A percentile compares a stretch with the other conserved stretches of the same genome.
phyloP scores from a whole-genome alignment of 108 stramenopile species.

The Fistulifera solaris region DNA sequence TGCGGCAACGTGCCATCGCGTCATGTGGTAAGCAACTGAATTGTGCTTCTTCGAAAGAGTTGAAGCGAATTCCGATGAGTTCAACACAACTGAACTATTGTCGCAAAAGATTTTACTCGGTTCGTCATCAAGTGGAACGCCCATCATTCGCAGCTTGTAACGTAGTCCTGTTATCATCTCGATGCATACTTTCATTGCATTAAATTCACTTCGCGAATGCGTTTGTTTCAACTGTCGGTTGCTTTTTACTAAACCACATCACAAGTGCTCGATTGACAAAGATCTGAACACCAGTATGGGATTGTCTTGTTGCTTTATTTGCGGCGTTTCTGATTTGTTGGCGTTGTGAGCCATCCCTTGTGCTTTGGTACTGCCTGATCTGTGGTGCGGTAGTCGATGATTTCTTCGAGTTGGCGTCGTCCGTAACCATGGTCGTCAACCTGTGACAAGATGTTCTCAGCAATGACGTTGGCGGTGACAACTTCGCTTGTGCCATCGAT shows the following conservation, averaged over 20 bases:
- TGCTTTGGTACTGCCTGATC: too few relatives aligned
- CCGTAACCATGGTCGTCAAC: constrained; percentile 24
- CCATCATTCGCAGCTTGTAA: constrained; percentile 32
- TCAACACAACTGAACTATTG: constrained; percentile 24
- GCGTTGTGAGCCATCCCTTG: too few relatives aligned
- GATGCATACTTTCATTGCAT: constrained; percentile 11
- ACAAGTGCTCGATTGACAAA: constrained; percentile 5
- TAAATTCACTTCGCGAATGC: constrained; percentile 10
- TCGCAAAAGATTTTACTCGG: constrained; percentile 9
- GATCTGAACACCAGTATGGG: constrained; percentile 10
- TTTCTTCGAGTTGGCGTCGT: constrained; percentile 6
- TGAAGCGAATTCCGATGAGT: constrained; percentile 29
- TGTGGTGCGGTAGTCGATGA: constrained; percentile 16
- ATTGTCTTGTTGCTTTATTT: background rate
- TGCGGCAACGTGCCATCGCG: constrained; percentile 15
- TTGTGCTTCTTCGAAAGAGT: constrained; percentile 43
- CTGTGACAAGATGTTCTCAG: constrained; percentile 31
- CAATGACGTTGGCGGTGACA: constrained; percentile 48
- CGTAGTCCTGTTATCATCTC: constrained; percentile 16
- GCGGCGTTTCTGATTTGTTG: background rate
- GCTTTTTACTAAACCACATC: too few relatives aligned
- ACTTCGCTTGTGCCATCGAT: constrained; percentile 37
- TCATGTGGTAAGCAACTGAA: constrained; percentile 31
- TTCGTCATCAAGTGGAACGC: constrained; percentile 12
- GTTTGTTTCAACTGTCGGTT: constrained; percentile 12